Conservation (phyloP, 768 basidiomycete genomes). For the Trametes cubensis region DNA sequence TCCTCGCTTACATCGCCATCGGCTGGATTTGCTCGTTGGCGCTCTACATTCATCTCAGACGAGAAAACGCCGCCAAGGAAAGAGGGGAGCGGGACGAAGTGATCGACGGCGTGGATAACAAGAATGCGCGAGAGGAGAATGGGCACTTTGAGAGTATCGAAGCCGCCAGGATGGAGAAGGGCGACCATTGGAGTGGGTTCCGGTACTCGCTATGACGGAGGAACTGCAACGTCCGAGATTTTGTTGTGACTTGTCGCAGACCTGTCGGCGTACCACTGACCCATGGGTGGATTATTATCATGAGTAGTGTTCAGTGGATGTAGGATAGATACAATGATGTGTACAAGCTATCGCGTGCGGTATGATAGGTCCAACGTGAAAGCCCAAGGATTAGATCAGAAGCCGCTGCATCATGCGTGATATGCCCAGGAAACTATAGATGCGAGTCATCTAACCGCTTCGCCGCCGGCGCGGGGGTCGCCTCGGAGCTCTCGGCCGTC, state of each 20-base stretch:
- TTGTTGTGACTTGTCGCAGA: neutral
- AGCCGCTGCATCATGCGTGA: slow-evolving; percentile 3
- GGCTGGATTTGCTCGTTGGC: slow-evolving; percentile 57
- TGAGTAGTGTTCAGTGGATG: slow-evolving; percentile 23
- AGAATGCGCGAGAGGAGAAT: slow-evolving; percentile 49
- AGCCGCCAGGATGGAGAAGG: slow-evolving; percentile 61
- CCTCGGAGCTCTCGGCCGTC: slow-evolving; percentile 27
- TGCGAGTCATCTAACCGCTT: slow-evolving; percentile 39
- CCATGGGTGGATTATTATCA: slow-evolving; percentile 9
- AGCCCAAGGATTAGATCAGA: slow-evolving; percentile 24
- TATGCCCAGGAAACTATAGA: slow-evolving; percentile 9
- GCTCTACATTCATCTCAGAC: slow-evolving; percentile 50
- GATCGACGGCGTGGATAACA: slow-evolving; percentile 52
- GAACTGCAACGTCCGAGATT: neutral
- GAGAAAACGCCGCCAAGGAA: slow-evolving; percentile 65
- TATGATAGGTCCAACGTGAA: slow-evolving; percentile 22
- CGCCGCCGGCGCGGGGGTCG: slow-evolving; percentile 54
- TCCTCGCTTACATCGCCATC: slow-evolving; percentile 69
- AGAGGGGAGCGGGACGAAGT: slow-evolving; percentile 71
- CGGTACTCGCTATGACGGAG: slow-evolving; percentile 54
- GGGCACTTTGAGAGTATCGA: slow-evolving; percentile 56
- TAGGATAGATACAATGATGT: slow-evolving; percentile 27
- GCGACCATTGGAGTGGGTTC: slow-evolving; percentile 79
- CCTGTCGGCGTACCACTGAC: neutral
- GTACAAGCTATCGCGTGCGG: slow-evolving; percentile 23